Conservation (phyloP, 768 basidiomycete species). For the Lentinula detonsa region DNA sequence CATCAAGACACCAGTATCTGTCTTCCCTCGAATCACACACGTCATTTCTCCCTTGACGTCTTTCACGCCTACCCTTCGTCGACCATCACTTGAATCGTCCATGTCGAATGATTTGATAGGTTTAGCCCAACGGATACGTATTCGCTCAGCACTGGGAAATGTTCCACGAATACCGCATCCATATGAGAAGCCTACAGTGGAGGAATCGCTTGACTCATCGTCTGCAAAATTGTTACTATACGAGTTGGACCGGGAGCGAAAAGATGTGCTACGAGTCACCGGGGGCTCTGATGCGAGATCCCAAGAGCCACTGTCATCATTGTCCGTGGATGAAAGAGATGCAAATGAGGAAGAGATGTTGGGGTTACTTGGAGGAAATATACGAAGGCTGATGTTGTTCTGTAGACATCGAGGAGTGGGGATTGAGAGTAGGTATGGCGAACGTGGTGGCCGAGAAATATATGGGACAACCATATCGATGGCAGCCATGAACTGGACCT, state of each 20-base stretch:
- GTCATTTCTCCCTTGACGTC: constrained; percentile 65
- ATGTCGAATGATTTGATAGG: constrained; percentile 44
- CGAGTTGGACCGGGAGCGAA: constrained; percentile 49
- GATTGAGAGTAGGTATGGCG: constrained; percentile 73
- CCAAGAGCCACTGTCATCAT: constrained; percentile 63
- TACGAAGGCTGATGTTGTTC: constrained; percentile 67
- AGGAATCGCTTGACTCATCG: constrained; percentile 77
- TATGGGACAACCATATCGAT: constrained; percentile 75
- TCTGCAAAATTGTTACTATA: constrained; percentile 66
- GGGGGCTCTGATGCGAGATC: constrained; percentile 73
- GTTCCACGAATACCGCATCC: constrained; percentile 69
- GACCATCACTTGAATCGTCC: constrained; percentile 33
- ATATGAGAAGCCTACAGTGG: constrained; percentile 45
- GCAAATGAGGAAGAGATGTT: constrained; percentile 51
- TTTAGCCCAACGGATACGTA: constrained; percentile 75
- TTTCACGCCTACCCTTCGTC: constrained; percentile 64
- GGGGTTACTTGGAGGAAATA: constrained; percentile 55
- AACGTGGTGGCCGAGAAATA: constrained; percentile 57
- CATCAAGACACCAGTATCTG: constrained; percentile 50
- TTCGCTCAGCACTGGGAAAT: constrained; percentile 70
- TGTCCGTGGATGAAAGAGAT: constrained; percentile 68
- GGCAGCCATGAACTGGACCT: constrained; percentile 74
- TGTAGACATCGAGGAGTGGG: constrained; percentile 75
- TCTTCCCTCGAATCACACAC: constrained; percentile 50
- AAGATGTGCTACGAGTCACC: constrained; percentile 50